Base-by-base conservation (phyloP, 2,329 filamentous ascomycete genomes). In the Xylaria sp. region DNA sequence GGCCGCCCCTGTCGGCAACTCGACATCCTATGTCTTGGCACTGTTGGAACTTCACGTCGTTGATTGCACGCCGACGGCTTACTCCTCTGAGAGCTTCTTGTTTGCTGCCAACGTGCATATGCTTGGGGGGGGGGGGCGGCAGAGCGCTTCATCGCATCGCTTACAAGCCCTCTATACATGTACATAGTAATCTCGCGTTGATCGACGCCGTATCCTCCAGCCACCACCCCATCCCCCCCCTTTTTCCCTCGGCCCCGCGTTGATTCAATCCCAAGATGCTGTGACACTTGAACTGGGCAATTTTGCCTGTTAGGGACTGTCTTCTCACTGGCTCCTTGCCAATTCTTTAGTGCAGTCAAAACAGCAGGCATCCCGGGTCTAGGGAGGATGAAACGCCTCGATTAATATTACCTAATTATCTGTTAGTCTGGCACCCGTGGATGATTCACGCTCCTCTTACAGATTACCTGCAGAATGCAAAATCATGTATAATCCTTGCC, bases 111-210 rank as follows among this genome's bases (percentile, higher is more conserved):
- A 54, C 47, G 40, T 18, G 54, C 37, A 57, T 40, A 48, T 50
- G 40, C 29, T 44, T 46, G n/a, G 44, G 57, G 29, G 38, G 17
- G 42, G n/a, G 44, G 57, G 29, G 38, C 19, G 42, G 48, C 50
- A 57, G 55, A 52, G 55, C 52, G 50, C 41, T 48, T 56, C 50
- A 54, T 59, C 48, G 26, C 44, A 38, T 52, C 38, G 29, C 50
- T 54, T 50, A 44, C 58, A 34, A 6, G 29, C 3, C 16, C 11
- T 34, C 29, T 34, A 13, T 26, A 26, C 24, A 26, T 26, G 9
- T 58, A n/a, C n/a, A n/a, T 61, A 61, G 58, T 61, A 61, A 61
- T 61, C 55, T 43, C 54, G 29, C 29, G 29, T 34, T 13, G 29
- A 34, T 34, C 29, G 5, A 26, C 24, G 6, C 16, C 4, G 16